Base-by-base conservation (phyloP, 163 green algal species). In the Chlorella variabilis region DNA sequence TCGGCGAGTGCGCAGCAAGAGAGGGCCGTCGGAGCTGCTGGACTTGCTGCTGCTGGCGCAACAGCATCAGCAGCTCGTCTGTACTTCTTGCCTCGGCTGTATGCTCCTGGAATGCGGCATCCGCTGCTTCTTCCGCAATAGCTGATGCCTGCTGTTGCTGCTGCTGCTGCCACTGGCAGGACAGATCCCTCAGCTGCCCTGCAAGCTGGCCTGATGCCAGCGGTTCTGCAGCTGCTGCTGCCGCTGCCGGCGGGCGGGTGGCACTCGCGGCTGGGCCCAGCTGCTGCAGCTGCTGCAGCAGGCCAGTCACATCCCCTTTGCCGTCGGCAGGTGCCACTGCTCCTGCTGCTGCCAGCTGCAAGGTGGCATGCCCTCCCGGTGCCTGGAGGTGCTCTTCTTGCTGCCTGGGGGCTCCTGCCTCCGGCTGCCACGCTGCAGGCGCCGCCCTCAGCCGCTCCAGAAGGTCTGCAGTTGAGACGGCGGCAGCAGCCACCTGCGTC, bases 261-360 rank as follows among this genome's bases (percentile, higher is more conserved):
- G 2, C 20, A 54, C 17, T 36, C 21, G 9, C 66, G 9, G 58
- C 58, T n/a, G 66, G 42, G 17, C 38, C 42, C 8, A 41, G n/a
- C 71, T 51, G 48, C 71, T 78, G 49, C 34, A 66, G 48, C 33
- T 66, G 71, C 71, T 78, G 71, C 71, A 78, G 31, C 2, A 77
- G 45, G 69, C 18, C 69, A 21, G 69, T 11, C 31, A 77, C 7
- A 5, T 65, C 48, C 33, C 15, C 27, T 27, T 38, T 9, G 27
- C 9, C 17, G 23, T 20, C 41, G 6, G 25, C 39, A 41, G 18
- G 17, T 42, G 31, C 62, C 8, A 7, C n/a, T 49, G 23, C 67
- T 36, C 5, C 39, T 4, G 5, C 23, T 15, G 25, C 45, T 29
- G 69, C 31, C 25, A 27, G 42, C 23, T 27, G 0, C 2, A 6